phyloP scores from a whole-genome alignment of 164 flowering plant genomes.

The Cinnamomum chago region DNA sequence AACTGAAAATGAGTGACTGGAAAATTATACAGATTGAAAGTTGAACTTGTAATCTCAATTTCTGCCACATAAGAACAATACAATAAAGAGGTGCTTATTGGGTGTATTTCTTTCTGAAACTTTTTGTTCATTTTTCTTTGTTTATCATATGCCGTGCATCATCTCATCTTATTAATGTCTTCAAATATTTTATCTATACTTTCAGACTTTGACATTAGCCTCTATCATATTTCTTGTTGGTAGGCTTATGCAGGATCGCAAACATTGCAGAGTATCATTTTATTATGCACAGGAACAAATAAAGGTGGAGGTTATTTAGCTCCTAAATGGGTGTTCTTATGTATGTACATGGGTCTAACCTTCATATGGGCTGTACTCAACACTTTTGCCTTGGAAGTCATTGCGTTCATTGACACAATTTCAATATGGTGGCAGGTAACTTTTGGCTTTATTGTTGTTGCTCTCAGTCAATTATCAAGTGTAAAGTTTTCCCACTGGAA shows the following conservation, averaged over 20 bases:
- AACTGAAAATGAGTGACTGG: background rate
- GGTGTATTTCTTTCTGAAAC: background rate
- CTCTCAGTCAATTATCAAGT: background rate
- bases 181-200: background rate
- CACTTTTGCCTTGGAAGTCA: conserved; percentile 65
- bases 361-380: conserved; percentile 71
- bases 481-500: background rate
- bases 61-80: background rate
- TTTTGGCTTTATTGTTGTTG: background rate
- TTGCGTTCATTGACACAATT: conserved; percentile 59
- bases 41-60: background rate
- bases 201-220: background rate
- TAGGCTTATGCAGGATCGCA: conserved; percentile 74
- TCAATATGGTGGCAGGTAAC: conserved; percentile 85
- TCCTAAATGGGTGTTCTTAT: conserved; percentile 60
- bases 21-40: background rate
- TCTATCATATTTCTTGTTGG: conserved; percentile 1
- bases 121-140: background rate
- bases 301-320: conserved; percentile 71
- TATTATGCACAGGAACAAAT: conserved; percentile 62
- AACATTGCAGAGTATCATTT: conserved; percentile 55
- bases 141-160: background rate
- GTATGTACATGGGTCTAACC: conserved; percentile 61
- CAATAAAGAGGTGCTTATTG: background rate
- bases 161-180: background rate